phyloP scores from a whole-genome alignment of 306 rosid species.

The Cucumis cinereus region DNA sequence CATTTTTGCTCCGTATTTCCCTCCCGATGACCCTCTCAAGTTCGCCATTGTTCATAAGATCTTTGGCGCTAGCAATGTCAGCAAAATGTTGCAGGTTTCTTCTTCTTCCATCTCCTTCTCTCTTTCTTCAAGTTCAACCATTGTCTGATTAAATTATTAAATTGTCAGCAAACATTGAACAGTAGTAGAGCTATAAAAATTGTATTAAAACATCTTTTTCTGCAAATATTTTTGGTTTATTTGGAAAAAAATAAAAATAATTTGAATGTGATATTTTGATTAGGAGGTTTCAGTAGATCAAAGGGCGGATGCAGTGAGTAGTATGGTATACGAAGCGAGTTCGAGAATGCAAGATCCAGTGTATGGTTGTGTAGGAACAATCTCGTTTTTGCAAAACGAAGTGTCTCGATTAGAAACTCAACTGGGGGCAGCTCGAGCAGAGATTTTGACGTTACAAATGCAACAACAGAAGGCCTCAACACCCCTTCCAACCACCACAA shows the following conservation, averaged over 20 bases:
- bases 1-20: neutral
- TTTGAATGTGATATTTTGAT: neutral
- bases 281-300: neutral
- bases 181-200: too few relatives aligned
- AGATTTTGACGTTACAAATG: neutral
- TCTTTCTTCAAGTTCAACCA: neutral
- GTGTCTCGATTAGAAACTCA: neutral
- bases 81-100: neutral
- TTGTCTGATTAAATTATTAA: too few relatives aligned
- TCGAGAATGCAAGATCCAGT: neutral
- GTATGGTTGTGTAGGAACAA: neutral
- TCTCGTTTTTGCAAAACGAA: neutral
- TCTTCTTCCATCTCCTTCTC: neutral
- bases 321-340: neutral
- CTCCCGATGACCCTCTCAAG: neutral
- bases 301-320: neutral
- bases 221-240: too few relatives aligned
- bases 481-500: neutral
- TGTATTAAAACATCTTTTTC: too few relatives aligned
- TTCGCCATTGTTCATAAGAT: conserved; percentile 1
- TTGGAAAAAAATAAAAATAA: too few relatives aligned
- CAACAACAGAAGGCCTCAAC: neutral
- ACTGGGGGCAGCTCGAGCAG: neutral
- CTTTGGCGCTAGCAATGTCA: neutral
- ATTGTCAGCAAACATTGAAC: too few relatives aligned